phyloP scores from a whole-genome alignment of 148 eudicot species.

The Rhododendron kiyosumense region DNA sequence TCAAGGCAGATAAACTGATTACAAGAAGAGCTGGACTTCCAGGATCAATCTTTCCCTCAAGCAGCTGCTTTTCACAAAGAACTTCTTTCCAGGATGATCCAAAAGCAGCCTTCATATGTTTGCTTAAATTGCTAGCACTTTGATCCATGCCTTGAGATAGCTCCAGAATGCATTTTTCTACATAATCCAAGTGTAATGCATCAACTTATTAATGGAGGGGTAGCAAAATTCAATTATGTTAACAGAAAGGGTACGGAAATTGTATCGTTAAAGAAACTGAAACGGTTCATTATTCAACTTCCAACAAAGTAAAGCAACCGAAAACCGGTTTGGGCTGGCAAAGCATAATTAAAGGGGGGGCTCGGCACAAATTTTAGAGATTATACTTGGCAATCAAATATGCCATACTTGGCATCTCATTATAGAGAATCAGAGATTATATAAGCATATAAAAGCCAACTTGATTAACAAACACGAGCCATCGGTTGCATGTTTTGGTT shows the following conservation, averaged over 20 bases:
- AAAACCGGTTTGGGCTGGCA: not conserved
- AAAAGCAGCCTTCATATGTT: conserved; percentile 60
- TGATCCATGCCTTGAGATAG: conserved; percentile 42
- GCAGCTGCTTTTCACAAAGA: conserved; percentile 53
- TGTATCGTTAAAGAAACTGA: not conserved
- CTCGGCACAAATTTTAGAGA: not conserved
- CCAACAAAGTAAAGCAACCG: not conserved
- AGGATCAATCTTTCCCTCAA: conserved; percentile 66
- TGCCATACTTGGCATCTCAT: not conserved
- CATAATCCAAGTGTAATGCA: conserved; percentile 12
- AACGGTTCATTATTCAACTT: not conserved
- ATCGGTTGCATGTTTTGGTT: not conserved
- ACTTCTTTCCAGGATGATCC: conserved; percentile 70
- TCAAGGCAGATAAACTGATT: conserved; percentile 72
- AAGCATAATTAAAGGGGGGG: not conserved
- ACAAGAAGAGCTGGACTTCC: conserved; percentile 81
- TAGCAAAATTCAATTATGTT: not conserved
- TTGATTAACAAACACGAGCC: not conserved
- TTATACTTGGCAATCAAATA: not conserved
- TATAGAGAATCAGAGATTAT: not conserved
- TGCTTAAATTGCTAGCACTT: conserved; percentile 45
- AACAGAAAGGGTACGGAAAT: not conserved
- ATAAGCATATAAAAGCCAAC: not conserved
- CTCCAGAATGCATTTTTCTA: conserved; percentile 59
- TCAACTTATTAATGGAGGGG: not conserved